Evolutionary conservation across 2,329 filamentous ascomycete genomes (phyloP).

Genomic region (Aureobasidium sp.): DNA sequence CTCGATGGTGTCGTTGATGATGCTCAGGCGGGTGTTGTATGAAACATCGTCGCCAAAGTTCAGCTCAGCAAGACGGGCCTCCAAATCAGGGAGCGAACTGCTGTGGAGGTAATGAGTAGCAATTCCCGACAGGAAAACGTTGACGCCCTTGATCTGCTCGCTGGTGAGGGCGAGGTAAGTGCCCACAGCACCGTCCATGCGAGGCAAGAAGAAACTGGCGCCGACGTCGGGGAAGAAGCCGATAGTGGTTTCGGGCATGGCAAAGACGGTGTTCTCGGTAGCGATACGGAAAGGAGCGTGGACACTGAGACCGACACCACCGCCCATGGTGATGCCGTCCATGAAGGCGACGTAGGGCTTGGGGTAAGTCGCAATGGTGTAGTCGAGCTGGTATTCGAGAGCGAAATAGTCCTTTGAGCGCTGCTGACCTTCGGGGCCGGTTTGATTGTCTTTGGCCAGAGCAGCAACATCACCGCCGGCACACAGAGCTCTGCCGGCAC

Average conservation of each 20-base stretch:
- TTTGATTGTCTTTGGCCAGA: conserved; percentile 66
- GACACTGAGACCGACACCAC: conserved; percentile 86
- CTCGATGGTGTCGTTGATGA: conserved; percentile 82
- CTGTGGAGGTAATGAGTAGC: conserved; percentile 97
- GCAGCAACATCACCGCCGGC: conserved; percentile 84
- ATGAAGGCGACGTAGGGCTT: conserved; percentile 95
- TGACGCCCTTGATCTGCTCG: conserved; percentile 70
- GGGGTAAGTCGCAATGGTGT: conserved; percentile 84
- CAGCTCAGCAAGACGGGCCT: conserved; percentile 80
- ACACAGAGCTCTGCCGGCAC: conserved; percentile 80
- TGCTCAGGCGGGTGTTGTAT: conserved; percentile 55
- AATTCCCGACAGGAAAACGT: conserved; percentile 84
- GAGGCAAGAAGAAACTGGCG: conserved; percentile 88
- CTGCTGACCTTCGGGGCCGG: conserved; percentile 62
- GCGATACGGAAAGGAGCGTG: conserved; percentile 96
- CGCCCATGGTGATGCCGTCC: conserved; percentile 98
- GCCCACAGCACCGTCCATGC: conserved; percentile 77
- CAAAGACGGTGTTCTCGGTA: conserved; percentile 89
- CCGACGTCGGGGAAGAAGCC: conserved; percentile 99
- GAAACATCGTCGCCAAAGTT: conserved; percentile 72
- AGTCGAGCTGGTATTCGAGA: conserved; percentile 92
- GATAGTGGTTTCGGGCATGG: conserved; percentile 98
- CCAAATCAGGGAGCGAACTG: conserved; percentile 71
- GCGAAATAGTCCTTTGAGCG: conserved; percentile 80
- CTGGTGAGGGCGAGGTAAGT: conserved; percentile 93